These are phyloP conservation scores for Nephelium lappaceum DNA, from an alignment of 345 rosid genomes.

Conservation along the genomic window DNA sequence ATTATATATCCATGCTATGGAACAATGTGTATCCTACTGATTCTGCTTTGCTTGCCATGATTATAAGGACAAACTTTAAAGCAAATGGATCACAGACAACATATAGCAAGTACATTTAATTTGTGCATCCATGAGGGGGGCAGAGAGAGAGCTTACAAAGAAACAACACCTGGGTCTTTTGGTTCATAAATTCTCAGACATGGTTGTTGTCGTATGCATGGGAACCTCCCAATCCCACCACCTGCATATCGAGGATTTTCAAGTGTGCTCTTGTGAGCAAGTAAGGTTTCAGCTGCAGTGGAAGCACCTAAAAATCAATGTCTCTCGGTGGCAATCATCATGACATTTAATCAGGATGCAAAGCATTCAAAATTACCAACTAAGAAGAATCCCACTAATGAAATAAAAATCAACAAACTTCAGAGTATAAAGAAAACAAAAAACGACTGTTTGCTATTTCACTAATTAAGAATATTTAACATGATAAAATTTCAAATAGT, in stretches of 20 bases:
- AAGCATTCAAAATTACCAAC: not conserved
- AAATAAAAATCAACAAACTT: not conserved
- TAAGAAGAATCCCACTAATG: not conserved
- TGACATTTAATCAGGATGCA: not conserved
- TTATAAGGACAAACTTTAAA: not conserved
- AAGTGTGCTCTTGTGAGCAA: constrained; percentile 31
- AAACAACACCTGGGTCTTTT: constrained; percentile 30
- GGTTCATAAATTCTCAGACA: constrained; percentile 22
- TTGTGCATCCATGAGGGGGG: not conserved
- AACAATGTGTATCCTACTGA: constrained; percentile 3
- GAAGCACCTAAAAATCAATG: constrained; percentile 10
- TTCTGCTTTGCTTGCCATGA: not conserved
- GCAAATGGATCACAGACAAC: not conserved
- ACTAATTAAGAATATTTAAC: not conserved
- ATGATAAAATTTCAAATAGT: not conserved
- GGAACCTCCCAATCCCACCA: constrained; percentile 25
- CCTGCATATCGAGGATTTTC: constrained; percentile 18
- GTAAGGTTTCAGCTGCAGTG: constrained; percentile 40
- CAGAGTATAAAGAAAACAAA: not conserved
- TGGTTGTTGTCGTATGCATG: constrained; percentile 37
- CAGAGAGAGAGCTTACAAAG: constrained; percentile 37
- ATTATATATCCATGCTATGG: not conserved
- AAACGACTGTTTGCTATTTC: not conserved
- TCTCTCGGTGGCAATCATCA: not conserved
- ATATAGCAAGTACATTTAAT: not conserved